A percentile compares a stretch with the other conserved stretches of the same genome.
phyloP scores from a whole-genome alignment of 202 grass and related monocot species.

The Panicum hallii region DNA sequence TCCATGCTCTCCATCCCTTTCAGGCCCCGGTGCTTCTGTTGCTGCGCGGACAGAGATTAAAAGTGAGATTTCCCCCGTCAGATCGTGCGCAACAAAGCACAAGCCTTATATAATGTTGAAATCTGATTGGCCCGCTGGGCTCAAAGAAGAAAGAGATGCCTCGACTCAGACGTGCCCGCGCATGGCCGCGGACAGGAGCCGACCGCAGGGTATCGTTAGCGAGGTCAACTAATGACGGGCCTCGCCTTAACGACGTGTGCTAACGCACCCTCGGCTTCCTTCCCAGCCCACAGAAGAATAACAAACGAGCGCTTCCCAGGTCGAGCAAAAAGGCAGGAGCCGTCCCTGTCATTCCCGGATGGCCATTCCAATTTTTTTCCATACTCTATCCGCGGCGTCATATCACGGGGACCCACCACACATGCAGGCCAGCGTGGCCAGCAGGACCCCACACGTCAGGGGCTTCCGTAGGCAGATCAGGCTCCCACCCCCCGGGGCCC shows the following conservation, averaged over 20 bases:
- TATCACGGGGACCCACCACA: constrained; percentile 1
- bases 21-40: constrained; percentile 61
- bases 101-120: too few species aligned
- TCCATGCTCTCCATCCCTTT: constrained; percentile 71
- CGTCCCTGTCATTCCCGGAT: background rate
- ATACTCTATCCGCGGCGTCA: background rate
- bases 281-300: background rate
- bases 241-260: background rate
- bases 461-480: background rate
- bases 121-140: background rate
- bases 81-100: background rate
- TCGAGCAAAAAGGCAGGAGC: background rate
- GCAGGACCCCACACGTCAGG: background rate
- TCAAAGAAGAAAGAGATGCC: background rate
- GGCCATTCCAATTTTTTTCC: constrained; percentile 14
- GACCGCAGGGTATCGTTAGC: background rate
- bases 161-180: background rate
- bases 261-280: background rate
- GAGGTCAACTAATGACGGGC: background rate
- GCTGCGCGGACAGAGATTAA: background rate
- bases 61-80: constrained; percentile 3
- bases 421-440: background rate
- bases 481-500: background rate
- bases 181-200: background rate
- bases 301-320: background rate